A percentile compares a stretch with the other conserved stretches of the same genome.
phyloP scores from a whole-genome alignment of 305 asterid genomes.

The Salvia sclarea region DNA sequence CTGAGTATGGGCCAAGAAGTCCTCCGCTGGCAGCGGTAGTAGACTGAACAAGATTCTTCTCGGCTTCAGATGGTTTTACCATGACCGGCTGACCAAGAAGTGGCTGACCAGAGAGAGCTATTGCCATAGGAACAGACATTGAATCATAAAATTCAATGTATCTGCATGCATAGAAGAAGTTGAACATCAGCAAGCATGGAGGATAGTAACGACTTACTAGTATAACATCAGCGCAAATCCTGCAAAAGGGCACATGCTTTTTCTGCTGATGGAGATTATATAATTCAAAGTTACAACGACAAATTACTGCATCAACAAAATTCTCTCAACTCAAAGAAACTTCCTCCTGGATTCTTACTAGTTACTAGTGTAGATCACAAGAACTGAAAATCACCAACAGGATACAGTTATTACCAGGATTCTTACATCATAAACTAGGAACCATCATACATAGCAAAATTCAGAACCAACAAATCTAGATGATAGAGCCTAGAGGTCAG shows the following conservation, averaged over 20 bases:
- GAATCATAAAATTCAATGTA: slow-evolving; percentile 67
- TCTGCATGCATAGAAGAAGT: slow-evolving; percentile 38
- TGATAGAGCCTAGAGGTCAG: not conserved
- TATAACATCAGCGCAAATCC: not conserved
- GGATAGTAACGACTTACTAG: not conserved
- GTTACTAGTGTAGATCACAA: no score
- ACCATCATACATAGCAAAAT: slow-evolving; percentile 15
- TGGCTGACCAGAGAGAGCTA: slow-evolving; percentile 75
- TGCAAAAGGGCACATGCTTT: slow-evolving; percentile 6
- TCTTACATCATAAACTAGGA: slow-evolving; percentile 13
- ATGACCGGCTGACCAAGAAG: slow-evolving; percentile 73
- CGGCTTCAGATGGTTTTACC: slow-evolving; percentile 88
- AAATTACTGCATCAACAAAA: not conserved
- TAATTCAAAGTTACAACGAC: slow-evolving; percentile 7
- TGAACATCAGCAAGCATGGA: slow-evolving; percentile 21
- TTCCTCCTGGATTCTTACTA: slow-evolving; percentile 5
- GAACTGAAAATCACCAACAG: slow-evolving; percentile 11
- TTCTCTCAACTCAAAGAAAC: slow-evolving; percentile 8
- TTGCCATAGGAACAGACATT: slow-evolving; percentile 81
- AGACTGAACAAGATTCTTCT: slow-evolving; percentile 76
- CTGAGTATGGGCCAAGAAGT: slow-evolving; percentile 49
- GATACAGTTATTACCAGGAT: not conserved
- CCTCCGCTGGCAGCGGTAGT: slow-evolving; percentile 58
- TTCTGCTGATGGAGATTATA: slow-evolving; percentile 18
- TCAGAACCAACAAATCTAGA: slow-evolving; percentile 13